Conservation (phyloP, 148 eudicot genomes). For the Rheum nobile region DNA sequence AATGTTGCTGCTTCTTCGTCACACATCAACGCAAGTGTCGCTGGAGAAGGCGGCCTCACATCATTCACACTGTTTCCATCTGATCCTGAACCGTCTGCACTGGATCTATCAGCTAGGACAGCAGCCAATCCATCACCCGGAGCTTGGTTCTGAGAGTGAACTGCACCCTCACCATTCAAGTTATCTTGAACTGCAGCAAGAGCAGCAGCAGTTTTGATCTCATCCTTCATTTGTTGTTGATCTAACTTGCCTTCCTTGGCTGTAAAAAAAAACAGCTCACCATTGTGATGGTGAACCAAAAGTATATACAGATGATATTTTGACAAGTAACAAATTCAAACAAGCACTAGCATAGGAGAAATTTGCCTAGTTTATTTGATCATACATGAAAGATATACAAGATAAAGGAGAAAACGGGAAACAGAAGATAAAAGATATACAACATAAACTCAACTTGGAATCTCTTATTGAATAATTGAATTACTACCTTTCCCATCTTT, state of each 20-base stretch:
- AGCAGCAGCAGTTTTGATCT: conserved; percentile 10
- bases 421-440: not conserved
- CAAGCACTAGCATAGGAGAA: not conserved
- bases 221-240: conserved; percentile 10
- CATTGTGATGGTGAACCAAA: not conserved
- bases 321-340: not conserved
- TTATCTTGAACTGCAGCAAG: conserved; percentile 10
- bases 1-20: conserved; percentile 42
- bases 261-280: not conserved
- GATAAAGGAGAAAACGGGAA: not conserved
- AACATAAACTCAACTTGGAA: not conserved
- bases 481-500: not conserved
- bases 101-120: conserved; percentile 14
- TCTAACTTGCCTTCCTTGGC: conserved; percentile 4
- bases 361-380: not conserved
- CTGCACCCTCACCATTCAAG: conserved; percentile 10
- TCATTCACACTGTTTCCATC: conserved; percentile 23
- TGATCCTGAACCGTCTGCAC: conserved; percentile 19
- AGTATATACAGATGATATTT: not conserved
- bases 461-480: not conserved
- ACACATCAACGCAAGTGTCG: conserved; percentile 59
- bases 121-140: conserved; percentile 10
- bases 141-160: conserved; percentile 7
- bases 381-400: not conserved
- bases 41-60: conserved; percentile 49